Evolutionary conservation across 768 basidiomycete genomes (phyloP).

Genomic region (Gymnopilus junonius): DNA sequence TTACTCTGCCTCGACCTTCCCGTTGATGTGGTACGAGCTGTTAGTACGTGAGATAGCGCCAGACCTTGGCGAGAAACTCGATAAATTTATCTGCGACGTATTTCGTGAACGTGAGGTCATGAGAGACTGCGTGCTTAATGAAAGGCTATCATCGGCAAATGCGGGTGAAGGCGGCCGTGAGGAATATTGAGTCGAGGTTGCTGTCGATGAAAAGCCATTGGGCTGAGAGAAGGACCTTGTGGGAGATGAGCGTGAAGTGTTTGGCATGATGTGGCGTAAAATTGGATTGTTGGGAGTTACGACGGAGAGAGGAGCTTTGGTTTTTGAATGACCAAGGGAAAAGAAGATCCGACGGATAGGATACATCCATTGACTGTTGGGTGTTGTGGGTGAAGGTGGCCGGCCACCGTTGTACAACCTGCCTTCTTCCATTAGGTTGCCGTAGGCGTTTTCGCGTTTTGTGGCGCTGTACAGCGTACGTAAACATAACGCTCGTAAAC

Average conservation of each 20-base stretch:
- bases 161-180: constrained; percentile 56
- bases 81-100: constrained; percentile 65
- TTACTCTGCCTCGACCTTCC: constrained; percentile 21
- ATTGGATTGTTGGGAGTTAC: constrained; percentile 30
- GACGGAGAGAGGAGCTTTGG: constrained; percentile 28
- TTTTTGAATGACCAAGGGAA: constrained; percentile 29
- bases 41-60: constrained; percentile 35
- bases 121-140: constrained; percentile 38
- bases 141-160: constrained; percentile 40
- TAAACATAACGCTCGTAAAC: constrained; percentile 49
- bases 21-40: constrained; percentile 28
- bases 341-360: constrained; percentile 41
- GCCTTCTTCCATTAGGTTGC: constrained; percentile 59
- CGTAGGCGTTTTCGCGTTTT: constrained; percentile 37
- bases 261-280: constrained; percentile 30
- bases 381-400: constrained; percentile 38
- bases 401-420: constrained; percentile 28
- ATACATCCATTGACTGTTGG: constrained; percentile 34
- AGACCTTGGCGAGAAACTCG: constrained; percentile 53
- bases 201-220: constrained; percentile 27
- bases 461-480: constrained; percentile 44
- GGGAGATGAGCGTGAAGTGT: constrained; percentile 34
- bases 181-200: constrained; percentile 42
- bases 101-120: constrained; percentile 69
- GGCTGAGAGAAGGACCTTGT: constrained; percentile 42